Conservation (phyloP, 768 basidiomycete species). For the Lentinula detonsa region DNA sequence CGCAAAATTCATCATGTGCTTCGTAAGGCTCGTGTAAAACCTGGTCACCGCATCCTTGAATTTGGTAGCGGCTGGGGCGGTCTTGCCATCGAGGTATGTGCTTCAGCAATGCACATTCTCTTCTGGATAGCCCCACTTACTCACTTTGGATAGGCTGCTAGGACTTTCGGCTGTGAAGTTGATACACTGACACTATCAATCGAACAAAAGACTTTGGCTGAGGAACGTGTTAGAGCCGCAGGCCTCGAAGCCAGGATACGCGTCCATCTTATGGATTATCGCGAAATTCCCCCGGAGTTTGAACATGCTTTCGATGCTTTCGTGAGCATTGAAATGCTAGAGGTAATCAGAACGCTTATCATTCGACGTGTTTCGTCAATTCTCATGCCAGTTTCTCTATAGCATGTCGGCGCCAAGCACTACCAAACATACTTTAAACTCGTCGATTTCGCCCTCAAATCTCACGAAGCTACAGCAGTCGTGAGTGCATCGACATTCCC, state of each 20-base stretch:
- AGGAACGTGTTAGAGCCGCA: conserved; percentile 71
- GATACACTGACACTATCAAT: conserved; percentile 85
- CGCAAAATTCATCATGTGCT: conserved; percentile 84
- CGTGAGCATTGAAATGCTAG: conserved; percentile 78
- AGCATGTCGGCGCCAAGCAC: conserved; percentile 50
- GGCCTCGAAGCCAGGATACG: conserved; percentile 67
- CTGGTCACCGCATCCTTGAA: conserved; percentile 79
- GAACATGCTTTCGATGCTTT: conserved; percentile 78
- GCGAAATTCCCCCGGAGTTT: conserved; percentile 78
- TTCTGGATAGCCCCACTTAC: background rate
- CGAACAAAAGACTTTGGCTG: conserved; percentile 84
- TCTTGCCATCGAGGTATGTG: conserved; percentile 72
- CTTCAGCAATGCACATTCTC: background rate
- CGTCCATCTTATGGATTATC: conserved; percentile 88
- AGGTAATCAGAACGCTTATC: conserved; percentile 31
- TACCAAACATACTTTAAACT: conserved; percentile 73
- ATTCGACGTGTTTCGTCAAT: background rate
- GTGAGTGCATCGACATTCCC: conserved; percentile 69
- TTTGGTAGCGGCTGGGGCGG: conserved; percentile 95
- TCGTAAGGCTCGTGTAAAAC: conserved; percentile 66
- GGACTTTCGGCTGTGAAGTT: conserved; percentile 71
- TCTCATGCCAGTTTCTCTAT: background rate
- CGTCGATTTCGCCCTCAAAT: conserved; percentile 73
- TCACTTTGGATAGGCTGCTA: conserved; percentile 45
- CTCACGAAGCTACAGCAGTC: conserved; percentile 59